phyloP scores from a whole-genome alignment of 1,284 basidiomycete genomes.

The Pascua guehoae region DNA sequence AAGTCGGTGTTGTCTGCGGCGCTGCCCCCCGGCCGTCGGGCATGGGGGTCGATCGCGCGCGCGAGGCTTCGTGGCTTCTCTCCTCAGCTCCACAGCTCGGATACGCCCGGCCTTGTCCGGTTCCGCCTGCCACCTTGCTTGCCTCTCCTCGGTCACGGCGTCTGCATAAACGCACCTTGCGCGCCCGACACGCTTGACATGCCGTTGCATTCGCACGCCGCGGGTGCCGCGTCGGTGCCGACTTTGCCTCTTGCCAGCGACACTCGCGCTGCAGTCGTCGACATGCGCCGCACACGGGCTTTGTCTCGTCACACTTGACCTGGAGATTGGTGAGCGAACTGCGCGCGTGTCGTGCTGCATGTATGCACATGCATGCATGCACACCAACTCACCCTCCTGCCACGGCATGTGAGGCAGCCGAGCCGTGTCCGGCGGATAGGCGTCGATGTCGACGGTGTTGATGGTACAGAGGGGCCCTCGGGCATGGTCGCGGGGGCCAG shows the following conservation, averaged over 20 bases:
- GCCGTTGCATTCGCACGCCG: slow-evolving; percentile 8
- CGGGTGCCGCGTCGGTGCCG: slow-evolving; percentile 1
- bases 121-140: background rate
- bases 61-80: too few species aligned
- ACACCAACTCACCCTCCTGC: background rate
- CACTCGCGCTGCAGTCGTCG: slow-evolving; percentile 2
- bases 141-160: background rate
- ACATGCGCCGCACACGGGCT: slow-evolving; percentile 8
- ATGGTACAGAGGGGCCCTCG: background rate
- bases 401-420: slow-evolving; percentile 1
- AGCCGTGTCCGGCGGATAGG: background rate
- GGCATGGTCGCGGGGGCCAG: background rate
- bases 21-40: background rate
- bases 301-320: slow-evolving; percentile 15
- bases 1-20: background rate
- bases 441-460: background rate
- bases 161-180: slow-evolving; percentile 5
- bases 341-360: too few species aligned
- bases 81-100: too few species aligned
- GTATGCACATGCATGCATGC: too few species aligned
- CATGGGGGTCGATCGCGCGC: too few species aligned
- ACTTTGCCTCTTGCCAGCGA: background rate
- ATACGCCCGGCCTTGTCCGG: background rate
- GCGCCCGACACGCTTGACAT: slow-evolving; percentile 2
- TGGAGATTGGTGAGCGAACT: background rate